These are phyloP conservation scores for Trichoderma gracile DNA, from an alignment of 2,329 filamentous ascomycete species.

Conservation along the genomic window DNA sequence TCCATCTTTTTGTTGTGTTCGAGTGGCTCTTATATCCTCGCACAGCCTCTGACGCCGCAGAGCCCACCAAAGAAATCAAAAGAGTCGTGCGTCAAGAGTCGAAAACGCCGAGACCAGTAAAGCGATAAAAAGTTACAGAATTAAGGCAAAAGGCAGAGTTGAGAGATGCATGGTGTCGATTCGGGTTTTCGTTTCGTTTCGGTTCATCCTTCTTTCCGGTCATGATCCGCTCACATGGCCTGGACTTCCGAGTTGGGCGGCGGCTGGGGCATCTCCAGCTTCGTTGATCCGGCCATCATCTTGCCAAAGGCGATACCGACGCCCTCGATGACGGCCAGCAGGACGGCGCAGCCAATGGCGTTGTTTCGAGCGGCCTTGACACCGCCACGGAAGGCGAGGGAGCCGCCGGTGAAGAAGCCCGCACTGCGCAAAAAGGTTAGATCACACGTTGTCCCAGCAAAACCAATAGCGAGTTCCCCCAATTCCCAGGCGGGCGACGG, in stretches of 20 bases:
- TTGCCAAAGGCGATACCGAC: conserved; percentile 94
- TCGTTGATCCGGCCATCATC: conserved; percentile 88
- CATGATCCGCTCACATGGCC: conserved; percentile 31
- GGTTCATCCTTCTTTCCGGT: conserved; percentile 7
- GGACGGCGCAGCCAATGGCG: conserved; percentile 91
- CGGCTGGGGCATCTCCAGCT: conserved; percentile 60
- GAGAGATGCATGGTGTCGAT: conserved; percentile 19
- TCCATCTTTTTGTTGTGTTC: conserved; percentile 23
- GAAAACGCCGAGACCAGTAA: conserved; percentile 24
- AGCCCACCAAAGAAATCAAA: neutral
- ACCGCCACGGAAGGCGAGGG: conserved; percentile 87
- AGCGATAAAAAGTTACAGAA: conserved; percentile 8
- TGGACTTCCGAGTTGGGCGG: conserved; percentile 37
- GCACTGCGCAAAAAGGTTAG: conserved; percentile 46
- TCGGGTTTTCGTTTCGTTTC: neutral
- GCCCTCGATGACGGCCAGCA: conserved; percentile 94
- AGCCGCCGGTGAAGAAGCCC: conserved; percentile 93
- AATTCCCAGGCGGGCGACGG: neutral
- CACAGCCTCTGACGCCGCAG: neutral
- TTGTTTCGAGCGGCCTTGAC: conserved; percentile 90
- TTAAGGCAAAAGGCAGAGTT: conserved; percentile 23
- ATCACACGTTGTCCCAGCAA: no score
- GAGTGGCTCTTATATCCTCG: neutral
- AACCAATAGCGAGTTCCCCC: no score
- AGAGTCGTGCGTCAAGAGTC: conserved; percentile 19